Conservation (phyloP, 2,329 filamentous ascomycete species). For the Stylonectria norvegica region DNA sequence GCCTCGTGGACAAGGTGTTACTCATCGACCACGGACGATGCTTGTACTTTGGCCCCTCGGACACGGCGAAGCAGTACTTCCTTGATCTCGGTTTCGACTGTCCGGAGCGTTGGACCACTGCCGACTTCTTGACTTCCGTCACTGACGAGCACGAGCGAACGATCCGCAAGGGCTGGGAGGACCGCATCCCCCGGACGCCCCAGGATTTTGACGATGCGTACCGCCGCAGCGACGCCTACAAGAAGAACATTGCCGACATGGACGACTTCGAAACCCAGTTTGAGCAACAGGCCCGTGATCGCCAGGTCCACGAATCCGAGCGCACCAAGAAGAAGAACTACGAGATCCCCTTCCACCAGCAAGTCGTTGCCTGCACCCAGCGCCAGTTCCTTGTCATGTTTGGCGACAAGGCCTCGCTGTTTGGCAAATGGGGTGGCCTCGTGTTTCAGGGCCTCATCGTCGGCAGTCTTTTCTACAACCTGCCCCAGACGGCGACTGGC, state of each 20-base stretch:
- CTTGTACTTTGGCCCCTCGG: constrained; percentile 65
- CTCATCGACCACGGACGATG: constrained; percentile 71
- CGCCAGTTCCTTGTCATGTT: constrained; percentile 77
- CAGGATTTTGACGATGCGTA: constrained; percentile 66
- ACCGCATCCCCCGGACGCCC: constrained; percentile 64
- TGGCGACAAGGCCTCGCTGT: constrained; percentile 71
- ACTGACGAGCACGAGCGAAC: constrained; percentile 69
- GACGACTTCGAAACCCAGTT: constrained; percentile 61
- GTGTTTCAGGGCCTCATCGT: constrained; percentile 72
- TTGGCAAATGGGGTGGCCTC: constrained; percentile 78
- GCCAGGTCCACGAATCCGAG: constrained; percentile 60
- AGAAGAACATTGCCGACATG: constrained; percentile 59
- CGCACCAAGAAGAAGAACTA: constrained; percentile 67
- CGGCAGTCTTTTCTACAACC: constrained; percentile 73
- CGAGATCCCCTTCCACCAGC: constrained; percentile 70
- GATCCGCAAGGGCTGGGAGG: constrained; percentile 63
- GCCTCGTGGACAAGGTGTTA: constrained; percentile 71
- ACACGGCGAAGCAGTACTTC: constrained; percentile 66
- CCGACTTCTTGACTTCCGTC: constrained; percentile 74
- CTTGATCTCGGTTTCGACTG: constrained; percentile 68
- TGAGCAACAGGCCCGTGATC: constrained; percentile 42
- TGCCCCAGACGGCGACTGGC: constrained; percentile 55
- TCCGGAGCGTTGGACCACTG: constrained; percentile 67
- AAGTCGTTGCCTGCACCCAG: constrained; percentile 67
- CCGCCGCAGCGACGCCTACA: constrained; percentile 58